phyloP scores from a whole-genome alignment of 2,329 filamentous ascomycete genomes.

The Arthrobotrys pseudoclavata region DNA sequence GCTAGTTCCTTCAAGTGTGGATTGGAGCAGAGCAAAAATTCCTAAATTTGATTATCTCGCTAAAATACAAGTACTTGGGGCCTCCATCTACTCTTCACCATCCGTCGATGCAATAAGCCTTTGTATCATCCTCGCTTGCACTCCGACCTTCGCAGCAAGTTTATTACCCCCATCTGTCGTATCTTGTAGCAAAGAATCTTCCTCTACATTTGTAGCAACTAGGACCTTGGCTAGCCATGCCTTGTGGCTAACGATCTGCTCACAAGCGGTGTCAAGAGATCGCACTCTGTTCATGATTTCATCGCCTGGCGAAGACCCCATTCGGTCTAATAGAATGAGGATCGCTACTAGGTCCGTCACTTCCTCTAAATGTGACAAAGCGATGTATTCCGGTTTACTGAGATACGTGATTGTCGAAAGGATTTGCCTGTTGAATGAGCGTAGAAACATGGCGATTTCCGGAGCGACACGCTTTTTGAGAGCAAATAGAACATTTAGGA shows the following conservation, averaged over 20 bases:
- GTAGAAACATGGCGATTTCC: slow-evolving; percentile 88
- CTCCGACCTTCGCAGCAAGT: slow-evolving; percentile 81
- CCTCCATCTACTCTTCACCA: slow-evolving; percentile 57
- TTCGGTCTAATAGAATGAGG: slow-evolving; percentile 60
- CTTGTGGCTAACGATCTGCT: slow-evolving; percentile 73
- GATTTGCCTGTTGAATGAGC: slow-evolving; percentile 86
- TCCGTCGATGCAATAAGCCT: slow-evolving; percentile 70
- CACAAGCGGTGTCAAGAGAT: slow-evolving; percentile 81
- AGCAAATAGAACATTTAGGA: slow-evolving; percentile 86
- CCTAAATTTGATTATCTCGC: slow-evolving; percentile 10
- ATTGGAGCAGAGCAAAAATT: not conserved
- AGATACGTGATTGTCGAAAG: slow-evolving; percentile 79
- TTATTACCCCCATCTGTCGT: slow-evolving; percentile 75
- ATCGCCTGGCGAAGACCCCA: slow-evolving; percentile 69
- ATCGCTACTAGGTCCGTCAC: slow-evolving; percentile 60
- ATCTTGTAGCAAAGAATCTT: slow-evolving; percentile 68
- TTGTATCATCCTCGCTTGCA: slow-evolving; percentile 75
- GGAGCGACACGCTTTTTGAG: slow-evolving; percentile 84
- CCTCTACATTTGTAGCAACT: slow-evolving; percentile 61
- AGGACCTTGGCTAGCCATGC: slow-evolving; percentile 63
- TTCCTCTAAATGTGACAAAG: slow-evolving; percentile 62
- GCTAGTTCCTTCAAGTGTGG: too few relatives aligned
- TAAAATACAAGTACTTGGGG: not conserved
- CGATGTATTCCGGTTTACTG: slow-evolving; percentile 70
- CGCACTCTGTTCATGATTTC: slow-evolving; percentile 68